These are phyloP conservation scores for Hymenoscyphus fructigenus DNA, from an alignment of 2,329 filamentous ascomycete species.

Conservation along the genomic window DNA sequence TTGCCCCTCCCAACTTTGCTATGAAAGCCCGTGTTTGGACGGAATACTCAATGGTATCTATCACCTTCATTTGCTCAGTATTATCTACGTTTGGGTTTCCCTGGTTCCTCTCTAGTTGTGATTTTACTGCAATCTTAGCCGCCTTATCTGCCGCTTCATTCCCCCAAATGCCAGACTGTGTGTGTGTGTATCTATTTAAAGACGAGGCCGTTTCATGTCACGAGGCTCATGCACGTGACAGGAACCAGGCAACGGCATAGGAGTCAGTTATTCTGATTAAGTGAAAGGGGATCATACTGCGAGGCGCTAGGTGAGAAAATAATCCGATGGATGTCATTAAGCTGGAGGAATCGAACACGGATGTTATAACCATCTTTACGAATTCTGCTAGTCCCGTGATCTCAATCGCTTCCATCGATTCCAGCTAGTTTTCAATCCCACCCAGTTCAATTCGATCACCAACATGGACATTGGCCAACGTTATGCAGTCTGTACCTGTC, in stretches of 20 bases:
- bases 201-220: neutral
- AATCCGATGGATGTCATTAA: neutral
- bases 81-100: neutral
- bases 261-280: neutral
- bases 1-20: too few relatives aligned
- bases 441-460: neutral
- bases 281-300: too few relatives aligned
- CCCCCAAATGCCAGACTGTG: neutral
- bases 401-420: neutral
- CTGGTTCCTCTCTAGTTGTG: neutral
- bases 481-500: slow-evolving; percentile 4
- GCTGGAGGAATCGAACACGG: neutral
- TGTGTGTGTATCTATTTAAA: neutral
- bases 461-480: slow-evolving; percentile 4
- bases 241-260: neutral
- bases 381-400: neutral
- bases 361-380: neutral
- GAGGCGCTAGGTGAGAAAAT: neutral
- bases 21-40: too few relatives aligned
- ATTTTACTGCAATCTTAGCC: neutral
- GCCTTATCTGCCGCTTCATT: neutral
- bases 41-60: too few relatives aligned
- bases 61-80: too few relatives aligned
- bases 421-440: neutral
- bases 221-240: neutral